phyloP scores from a whole-genome alignment of 2,329 filamentous ascomycete species.

The Cercospora nicotianae region DNA sequence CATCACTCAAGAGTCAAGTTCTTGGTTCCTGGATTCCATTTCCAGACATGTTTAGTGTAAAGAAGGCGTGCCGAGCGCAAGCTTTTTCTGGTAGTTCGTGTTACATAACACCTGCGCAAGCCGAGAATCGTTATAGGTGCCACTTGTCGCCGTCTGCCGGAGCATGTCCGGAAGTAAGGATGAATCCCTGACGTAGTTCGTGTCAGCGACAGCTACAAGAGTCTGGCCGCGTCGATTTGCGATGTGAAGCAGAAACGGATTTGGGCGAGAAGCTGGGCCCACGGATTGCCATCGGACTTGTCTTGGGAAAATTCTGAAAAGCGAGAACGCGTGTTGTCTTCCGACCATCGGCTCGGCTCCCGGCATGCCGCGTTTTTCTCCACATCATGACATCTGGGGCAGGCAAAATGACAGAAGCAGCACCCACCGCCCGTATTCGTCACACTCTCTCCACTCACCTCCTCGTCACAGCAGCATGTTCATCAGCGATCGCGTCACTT shows the following conservation, averaged over 20 bases:
- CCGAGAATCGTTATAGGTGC: conserved; percentile 4
- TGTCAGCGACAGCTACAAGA: not conserved
- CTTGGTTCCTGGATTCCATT: conserved; percentile 7
- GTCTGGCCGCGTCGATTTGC: conserved; percentile 3
- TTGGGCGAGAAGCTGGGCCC: not conserved
- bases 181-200: not conserved
- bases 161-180: not conserved
- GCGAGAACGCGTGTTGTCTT: not conserved
- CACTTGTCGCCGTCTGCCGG: not conserved
- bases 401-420: not conserved
- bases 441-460: not conserved
- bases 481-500: not conserved
- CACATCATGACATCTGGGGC: not conserved
- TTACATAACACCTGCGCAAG: conserved; percentile 9
- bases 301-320: not conserved
- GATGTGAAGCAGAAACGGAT: not conserved
- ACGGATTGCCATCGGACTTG: not conserved
- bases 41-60: conserved; percentile 7
- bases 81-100: conserved; percentile 3
- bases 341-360: not conserved
- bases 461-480: not conserved
- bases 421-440: not conserved
- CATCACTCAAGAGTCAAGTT: not conserved
- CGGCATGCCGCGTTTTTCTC: not conserved
- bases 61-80: not conserved